phyloP scores from a whole-genome alignment of 352 stramenopile genomes.

The Pythium monospermum region DNA sequence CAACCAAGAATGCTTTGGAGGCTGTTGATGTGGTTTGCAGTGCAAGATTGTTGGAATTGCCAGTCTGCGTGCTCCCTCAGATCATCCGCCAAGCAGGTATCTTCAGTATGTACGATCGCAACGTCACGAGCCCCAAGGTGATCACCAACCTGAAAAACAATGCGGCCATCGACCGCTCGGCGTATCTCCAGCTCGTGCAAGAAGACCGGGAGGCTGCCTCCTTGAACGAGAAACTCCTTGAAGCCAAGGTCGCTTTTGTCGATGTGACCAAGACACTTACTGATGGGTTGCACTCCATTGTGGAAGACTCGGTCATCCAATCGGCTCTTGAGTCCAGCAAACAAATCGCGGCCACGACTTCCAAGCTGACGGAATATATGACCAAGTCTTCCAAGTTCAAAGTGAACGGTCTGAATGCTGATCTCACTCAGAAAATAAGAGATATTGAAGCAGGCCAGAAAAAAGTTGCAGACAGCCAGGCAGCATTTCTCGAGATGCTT shows the following conservation, averaged over 20 bases:
- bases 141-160: conserved; percentile 4
- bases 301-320: neutral
- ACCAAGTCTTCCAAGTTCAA: neutral
- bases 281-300: neutral
- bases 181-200: conserved; percentile 9
- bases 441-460: neutral
- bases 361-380: neutral
- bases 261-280: neutral
- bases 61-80: conserved; percentile 12
- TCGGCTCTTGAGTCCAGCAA: neutral
- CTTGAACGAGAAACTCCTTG: neutral
- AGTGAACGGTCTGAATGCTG: neutral
- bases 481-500: neutral
- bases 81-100: conserved; percentile 8
- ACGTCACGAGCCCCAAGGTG: conserved; percentile 7
- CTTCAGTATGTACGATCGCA: conserved; percentile 7
- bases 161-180: neutral
- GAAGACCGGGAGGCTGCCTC: neutral
- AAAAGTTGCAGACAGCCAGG: neutral
- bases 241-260: neutral
- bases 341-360: neutral
- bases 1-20: conserved; percentile 1
- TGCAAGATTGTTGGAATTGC: neutral
- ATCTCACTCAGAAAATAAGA: neutral
- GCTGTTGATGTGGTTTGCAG: conserved; percentile 4